Percentiles rank a stretch among this genome's conserved stretches.
phyloP scores from a whole-genome alignment of 441 rosid species.

The Bocquillonia castaneifolia region DNA sequence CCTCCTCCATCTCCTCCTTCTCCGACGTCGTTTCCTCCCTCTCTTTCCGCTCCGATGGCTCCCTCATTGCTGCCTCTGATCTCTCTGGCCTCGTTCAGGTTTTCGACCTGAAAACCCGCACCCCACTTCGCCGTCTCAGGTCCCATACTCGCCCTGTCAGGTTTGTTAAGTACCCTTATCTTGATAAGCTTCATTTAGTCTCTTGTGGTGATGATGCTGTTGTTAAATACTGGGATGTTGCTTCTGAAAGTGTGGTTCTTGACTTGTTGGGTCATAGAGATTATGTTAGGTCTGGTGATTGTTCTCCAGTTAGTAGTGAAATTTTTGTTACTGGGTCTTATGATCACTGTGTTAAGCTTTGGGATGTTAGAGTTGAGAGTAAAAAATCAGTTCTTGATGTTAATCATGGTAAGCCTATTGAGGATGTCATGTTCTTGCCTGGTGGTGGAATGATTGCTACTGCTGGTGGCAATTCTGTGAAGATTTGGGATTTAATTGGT shows the following conservation, averaged over 20 bases:
- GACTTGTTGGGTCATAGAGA: conserved; percentile 78
- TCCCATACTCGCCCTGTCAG: conserved; percentile 75
- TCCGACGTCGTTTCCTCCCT: conserved; percentile 39
- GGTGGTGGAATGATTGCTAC: conserved; percentile 84
- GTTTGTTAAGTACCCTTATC: conserved; percentile 64
- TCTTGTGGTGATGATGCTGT: conserved; percentile 87
- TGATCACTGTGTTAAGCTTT: conserved; percentile 80
- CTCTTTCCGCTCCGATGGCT: conserved; percentile 62
- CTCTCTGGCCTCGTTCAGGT: conserved; percentile 71
- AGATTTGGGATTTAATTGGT: conserved; percentile 83
- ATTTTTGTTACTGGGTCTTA: conserved; percentile 82
- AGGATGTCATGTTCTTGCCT: conserved; percentile 81
- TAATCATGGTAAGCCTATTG: conserved; percentile 75
- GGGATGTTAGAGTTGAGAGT: conserved; percentile 73
- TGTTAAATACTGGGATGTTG: conserved; percentile 93
- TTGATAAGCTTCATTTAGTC: conserved; percentile 77
- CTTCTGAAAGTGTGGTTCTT: conserved; percentile 51
- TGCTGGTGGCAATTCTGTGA: conserved; percentile 73
- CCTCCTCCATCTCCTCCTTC: conserved; percentile 44
- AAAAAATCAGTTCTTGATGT: conserved; percentile 54
- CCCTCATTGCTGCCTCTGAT: conserved; percentile 76
- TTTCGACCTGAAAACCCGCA: conserved; percentile 63
- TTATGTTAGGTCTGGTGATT: conserved; percentile 82
- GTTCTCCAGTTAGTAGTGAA: conserved; percentile 62
- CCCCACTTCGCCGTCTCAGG: conserved; percentile 69